phyloP scores from a whole-genome alignment of 345 rosid species.

The Populus ilicifolia region DNA sequence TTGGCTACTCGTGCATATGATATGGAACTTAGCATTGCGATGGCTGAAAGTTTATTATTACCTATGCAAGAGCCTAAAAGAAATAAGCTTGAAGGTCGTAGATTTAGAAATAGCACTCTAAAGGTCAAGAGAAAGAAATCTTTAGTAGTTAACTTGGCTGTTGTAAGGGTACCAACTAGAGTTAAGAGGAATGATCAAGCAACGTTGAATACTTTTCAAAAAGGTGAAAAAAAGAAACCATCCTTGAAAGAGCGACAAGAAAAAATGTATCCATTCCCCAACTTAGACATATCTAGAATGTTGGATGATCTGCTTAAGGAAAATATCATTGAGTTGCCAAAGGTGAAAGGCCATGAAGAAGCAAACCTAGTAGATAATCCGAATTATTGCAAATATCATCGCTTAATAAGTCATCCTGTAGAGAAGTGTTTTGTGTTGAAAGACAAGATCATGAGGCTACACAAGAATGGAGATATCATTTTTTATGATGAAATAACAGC shows the following conservation, averaged over 20 bases:
- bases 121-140: neutral
- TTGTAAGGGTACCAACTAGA: neutral
- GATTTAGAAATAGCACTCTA: neutral
- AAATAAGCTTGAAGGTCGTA: no score
- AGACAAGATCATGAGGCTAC: no score
- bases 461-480: no score
- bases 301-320: no score
- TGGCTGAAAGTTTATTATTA: neutral
- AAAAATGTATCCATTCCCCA: no score
- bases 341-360: no score
- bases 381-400: no score
- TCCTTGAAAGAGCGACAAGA: neutral
- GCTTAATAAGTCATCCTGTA: no score
- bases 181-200: neutral
- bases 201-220: neutral
- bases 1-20: neutral
- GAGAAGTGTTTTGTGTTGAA: no score
- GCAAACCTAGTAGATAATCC: no score
- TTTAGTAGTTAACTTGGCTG: neutral
- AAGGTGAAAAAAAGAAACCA: neutral
- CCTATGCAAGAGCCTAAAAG: neutral
- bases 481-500: neutral
- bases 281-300: no score
- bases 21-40: neutral
- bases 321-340: no score